Base-by-base conservation (phyloP, 192 early-diverging fungal species). In the Umbelopsis sp. region DNA sequence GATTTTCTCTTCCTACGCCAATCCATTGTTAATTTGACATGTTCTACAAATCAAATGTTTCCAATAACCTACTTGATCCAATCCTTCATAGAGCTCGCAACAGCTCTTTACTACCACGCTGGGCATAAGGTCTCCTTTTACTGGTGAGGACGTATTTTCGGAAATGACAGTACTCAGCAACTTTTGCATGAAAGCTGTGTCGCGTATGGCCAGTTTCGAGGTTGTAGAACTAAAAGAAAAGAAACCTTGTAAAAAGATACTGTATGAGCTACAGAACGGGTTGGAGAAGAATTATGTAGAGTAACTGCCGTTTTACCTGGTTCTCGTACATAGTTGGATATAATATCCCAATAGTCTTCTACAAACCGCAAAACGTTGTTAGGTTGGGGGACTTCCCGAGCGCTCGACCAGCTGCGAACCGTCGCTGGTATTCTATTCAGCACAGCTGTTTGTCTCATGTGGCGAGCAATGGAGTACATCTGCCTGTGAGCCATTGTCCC, bases 61-160 rank as follows among this genome's bases (percentile, higher is more conserved):
- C 38, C 79, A 75, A 17, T 16, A 70, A 32, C 66, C 72, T 11
- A 69, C 62, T 11, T 69, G 56, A 56, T 87, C 85, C 26, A 90
- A 69, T 16, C 77, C 66, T 65, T 83, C 73, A 74, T 88, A 92
- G 21, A 87, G 62, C 52, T 86, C 84, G 62, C 88, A 89, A 54
- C 82, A 84, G 32, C 73, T 83, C 68, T 88, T 86, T 11, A 85
- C 81, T 17, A 81, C 70, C 32, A 74, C 82, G 51, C 81, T 88
- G 36, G 72, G 82, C 70, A 73, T 77, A 72, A 75, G 84, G 77
- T 77, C 88, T 45, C 72, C 86, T 77, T 81, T 82, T 38, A 51
- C 81, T 29, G 74, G 82, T 74, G 47, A 53, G 0, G 53, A 8
- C 6, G 34, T 45, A 41, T 85, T 79, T 73, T 82, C 82, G 2